These are phyloP conservation scores for Termitomyces sp. DNA, from an alignment of 768 basidiomycete species.

Conservation along the genomic window DNA sequence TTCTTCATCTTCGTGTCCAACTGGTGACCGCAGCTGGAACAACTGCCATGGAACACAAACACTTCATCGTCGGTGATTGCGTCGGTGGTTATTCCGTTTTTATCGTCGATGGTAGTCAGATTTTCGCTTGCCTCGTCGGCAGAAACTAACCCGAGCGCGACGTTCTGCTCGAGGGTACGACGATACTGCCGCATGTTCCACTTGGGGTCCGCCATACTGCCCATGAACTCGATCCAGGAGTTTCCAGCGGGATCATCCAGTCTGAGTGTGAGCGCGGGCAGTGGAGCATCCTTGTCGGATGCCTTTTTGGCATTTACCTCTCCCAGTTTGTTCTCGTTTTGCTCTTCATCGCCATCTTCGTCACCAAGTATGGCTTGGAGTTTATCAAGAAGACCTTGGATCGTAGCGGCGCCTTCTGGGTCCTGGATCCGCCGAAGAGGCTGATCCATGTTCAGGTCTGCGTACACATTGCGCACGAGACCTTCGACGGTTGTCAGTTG, in stretches of 20 bases:
- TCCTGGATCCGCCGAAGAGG: slow-evolving; percentile 79
- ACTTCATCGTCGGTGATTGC: slow-evolving; percentile 74
- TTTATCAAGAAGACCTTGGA: slow-evolving; percentile 67
- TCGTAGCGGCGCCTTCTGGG: slow-evolving; percentile 62
- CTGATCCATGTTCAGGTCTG: slow-evolving; percentile 79
- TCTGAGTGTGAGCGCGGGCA: slow-evolving; percentile 72
- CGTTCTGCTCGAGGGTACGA: slow-evolving; percentile 76
- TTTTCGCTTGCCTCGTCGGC: slow-evolving; percentile 20
- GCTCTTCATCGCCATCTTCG: slow-evolving; percentile 44
- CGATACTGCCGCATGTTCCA: slow-evolving; percentile 86
- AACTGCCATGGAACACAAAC: slow-evolving; percentile 65
- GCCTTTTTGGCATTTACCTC: slow-evolving; percentile 22
- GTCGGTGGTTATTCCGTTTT: slow-evolving; percentile 15
- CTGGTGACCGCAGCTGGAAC: slow-evolving; percentile 81
- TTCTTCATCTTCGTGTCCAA: slow-evolving; percentile 93
- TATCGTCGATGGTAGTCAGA: slow-evolving; percentile 2
- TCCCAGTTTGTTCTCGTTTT: slow-evolving; percentile 32
- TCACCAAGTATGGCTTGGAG: slow-evolving; percentile 61
- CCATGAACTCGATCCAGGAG: slow-evolving; percentile 92
- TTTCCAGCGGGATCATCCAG: slow-evolving; percentile 94
- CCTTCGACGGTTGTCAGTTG: slow-evolving; percentile 98
- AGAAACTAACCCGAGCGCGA: slow-evolving; percentile 66
- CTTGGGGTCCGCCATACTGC: slow-evolving; percentile 83
- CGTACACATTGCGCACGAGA: slow-evolving; percentile 72
- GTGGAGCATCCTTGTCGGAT: slow-evolving; percentile 40